These are phyloP conservation scores for Thoreauomyces humboldtii DNA, from an alignment of 192 early-diverging fungal genomes.

Conservation along the genomic window DNA sequence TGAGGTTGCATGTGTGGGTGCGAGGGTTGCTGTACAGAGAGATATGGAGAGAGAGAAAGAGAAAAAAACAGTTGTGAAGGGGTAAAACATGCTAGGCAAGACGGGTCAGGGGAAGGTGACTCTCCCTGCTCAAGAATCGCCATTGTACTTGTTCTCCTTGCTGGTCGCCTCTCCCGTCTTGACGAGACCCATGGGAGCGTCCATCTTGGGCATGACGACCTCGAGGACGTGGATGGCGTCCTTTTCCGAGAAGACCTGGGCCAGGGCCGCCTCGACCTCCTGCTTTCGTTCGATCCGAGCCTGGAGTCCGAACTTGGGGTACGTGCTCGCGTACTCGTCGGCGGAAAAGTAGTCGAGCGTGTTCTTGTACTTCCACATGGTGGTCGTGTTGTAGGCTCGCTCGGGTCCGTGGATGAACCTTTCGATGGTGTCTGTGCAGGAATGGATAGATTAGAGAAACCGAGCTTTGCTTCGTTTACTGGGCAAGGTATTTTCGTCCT, in stretches of 20 bases:
- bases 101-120: too few relatives aligned
- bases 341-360: constrained; percentile 45
- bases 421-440: constrained; percentile 41
- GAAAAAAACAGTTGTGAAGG: too few relatives aligned
- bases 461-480: too few relatives aligned
- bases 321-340: constrained; percentile 22
- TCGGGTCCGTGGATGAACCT: constrained; percentile 43
- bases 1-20: too few relatives aligned
- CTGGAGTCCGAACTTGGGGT: constrained; percentile 34
- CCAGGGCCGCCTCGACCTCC: constrained; percentile 42
- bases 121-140: constrained; percentile 21
- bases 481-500: too few relatives aligned
- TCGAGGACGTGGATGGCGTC: constrained; percentile 48
- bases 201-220: constrained; percentile 45
- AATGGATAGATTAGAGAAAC: too few relatives aligned
- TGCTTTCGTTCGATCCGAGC: constrained; percentile 20
- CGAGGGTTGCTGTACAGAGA: too few relatives aligned
- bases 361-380: constrained; percentile 51
- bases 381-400: constrained; percentile 47
- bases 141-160: constrained; percentile 25
- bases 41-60: too few relatives aligned
- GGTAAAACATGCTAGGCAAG: too few relatives aligned
- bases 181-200: constrained; percentile 45
- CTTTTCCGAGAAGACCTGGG: constrained; percentile 16
- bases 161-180: constrained; percentile 17